Percentiles rank a stretch among this genome's conserved stretches.
Conservation (phyloP, 768 basidiomycete species). For the Thelephora ganbajun region DNA sequence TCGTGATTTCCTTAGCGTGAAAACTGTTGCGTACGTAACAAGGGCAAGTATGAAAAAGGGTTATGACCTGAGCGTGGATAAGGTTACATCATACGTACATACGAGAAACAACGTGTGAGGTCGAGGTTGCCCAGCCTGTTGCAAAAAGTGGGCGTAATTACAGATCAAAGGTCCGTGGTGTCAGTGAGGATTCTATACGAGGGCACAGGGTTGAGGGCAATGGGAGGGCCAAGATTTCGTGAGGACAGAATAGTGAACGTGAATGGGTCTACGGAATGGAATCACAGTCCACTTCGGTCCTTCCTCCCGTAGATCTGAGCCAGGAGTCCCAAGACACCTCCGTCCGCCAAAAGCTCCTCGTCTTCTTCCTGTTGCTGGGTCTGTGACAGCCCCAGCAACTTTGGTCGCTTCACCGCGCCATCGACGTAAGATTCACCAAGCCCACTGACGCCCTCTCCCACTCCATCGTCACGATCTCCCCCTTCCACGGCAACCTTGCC, state of each 20-base stretch:
- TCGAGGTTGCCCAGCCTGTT: no score
- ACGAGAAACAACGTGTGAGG: no score
- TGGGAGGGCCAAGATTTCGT: no score
- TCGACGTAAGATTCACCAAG: conserved; percentile 71
- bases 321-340: conserved; percentile 72
- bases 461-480: conserved; percentile 33
- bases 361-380: conserved; percentile 26
- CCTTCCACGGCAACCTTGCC: conserved; percentile 7
- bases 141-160: no score
- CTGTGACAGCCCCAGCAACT: conserved; percentile 10
- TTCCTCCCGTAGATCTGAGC: conserved; percentile 73
- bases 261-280: neutral
- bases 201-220: no score
- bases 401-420: conserved; percentile 30
- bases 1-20: no score
- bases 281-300: conserved; percentile 9
- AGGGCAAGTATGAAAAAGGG: no score
- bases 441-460: conserved; percentile 37
- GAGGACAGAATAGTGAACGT: neutral
- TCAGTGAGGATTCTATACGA: no score
- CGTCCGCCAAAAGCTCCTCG: conserved; percentile 59
- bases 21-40: no score
- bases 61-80: no score
- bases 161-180: no score
- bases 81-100: no score